Evolutionary conservation across 78 protist species (phyloP).

Genomic region (Polysphondylium violaceum): DNA sequence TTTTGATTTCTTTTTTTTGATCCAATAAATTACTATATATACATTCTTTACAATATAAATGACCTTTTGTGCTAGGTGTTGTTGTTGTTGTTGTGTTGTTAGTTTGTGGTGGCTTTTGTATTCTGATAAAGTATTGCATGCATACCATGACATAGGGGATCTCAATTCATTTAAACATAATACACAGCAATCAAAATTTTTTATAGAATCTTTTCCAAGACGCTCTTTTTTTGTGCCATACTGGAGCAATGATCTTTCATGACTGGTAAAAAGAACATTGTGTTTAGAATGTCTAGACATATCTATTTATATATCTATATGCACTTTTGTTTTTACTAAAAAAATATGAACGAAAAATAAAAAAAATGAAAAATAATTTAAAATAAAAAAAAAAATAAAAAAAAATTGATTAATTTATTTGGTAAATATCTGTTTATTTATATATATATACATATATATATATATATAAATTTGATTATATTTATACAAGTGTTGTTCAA

Average conservation of each 20-base stretch:
- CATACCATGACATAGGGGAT: constrained; percentile 33
- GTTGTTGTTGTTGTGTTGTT: too few relatives aligned
- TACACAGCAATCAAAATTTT: constrained; percentile 27
- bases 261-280: constrained; percentile 6
- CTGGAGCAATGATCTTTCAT: constrained; percentile 29
- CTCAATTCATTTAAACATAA: constrained; percentile 36
- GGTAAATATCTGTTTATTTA: too few relatives aligned
- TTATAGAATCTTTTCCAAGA: constrained; percentile 60
- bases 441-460: too few relatives aligned
- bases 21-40: constrained; percentile 28
- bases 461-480: too few relatives aligned
- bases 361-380: too few relatives aligned
- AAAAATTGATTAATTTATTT: background rate
- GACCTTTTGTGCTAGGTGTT: constrained; percentile 25
- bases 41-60: constrained; percentile 64
- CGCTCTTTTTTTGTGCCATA: constrained; percentile 51
- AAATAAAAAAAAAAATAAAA: too few relatives aligned
- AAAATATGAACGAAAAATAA: too few relatives aligned
- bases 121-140: background rate
- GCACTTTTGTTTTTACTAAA: background rate
- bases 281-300: background rate
- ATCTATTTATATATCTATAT: too few relatives aligned
- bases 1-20: constrained; percentile 40
- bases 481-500: background rate
- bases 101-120: too few relatives aligned